These are phyloP conservation scores for Fusarium decemcellulare DNA, from an alignment of 2,329 filamentous ascomycete species.

Conservation along the genomic window DNA sequence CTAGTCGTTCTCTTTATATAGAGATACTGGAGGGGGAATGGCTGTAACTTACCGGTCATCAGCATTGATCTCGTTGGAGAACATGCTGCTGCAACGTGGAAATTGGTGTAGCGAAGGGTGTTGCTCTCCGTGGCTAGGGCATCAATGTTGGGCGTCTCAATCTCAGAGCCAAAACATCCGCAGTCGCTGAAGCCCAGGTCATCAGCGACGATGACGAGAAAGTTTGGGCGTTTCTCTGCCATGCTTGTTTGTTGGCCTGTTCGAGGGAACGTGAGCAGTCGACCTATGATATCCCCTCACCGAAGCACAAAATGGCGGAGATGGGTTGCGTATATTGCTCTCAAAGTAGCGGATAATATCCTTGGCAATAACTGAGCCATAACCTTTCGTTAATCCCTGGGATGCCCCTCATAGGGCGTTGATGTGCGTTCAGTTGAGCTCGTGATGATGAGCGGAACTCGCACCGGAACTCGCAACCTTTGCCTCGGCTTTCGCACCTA, in stretches of 20 bases:
- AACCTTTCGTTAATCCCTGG: neutral
- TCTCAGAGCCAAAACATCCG: constrained; percentile 51
- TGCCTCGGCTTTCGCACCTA: neutral
- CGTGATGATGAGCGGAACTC: neutral
- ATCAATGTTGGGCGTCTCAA: constrained; percentile 50
- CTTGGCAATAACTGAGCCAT: neutral
- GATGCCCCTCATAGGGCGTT: neutral
- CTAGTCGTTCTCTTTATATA: too few species aligned
- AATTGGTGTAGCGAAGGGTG: constrained; percentile 73
- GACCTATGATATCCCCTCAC: constrained; percentile 1
- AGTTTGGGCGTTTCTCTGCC: constrained; percentile 48
- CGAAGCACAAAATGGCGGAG: neutral
- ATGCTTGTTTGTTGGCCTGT: neutral
- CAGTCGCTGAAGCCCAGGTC: constrained; percentile 53
- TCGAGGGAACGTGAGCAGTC: neutral
- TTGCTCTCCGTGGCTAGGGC: constrained; percentile 53
- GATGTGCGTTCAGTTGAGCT: neutral
- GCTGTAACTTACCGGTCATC: constrained; percentile 64
- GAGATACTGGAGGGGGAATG: too few species aligned
- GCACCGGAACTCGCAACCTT: neutral
- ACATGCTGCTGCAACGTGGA: constrained; percentile 75
- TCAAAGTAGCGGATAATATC: neutral
- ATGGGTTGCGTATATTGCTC: neutral
- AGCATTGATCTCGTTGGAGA: constrained; percentile 77
- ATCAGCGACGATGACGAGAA: constrained; percentile 53